Base-by-base conservation (phyloP, 2,329 filamentous ascomycete species). In the Fusarium irregulare region DNA sequence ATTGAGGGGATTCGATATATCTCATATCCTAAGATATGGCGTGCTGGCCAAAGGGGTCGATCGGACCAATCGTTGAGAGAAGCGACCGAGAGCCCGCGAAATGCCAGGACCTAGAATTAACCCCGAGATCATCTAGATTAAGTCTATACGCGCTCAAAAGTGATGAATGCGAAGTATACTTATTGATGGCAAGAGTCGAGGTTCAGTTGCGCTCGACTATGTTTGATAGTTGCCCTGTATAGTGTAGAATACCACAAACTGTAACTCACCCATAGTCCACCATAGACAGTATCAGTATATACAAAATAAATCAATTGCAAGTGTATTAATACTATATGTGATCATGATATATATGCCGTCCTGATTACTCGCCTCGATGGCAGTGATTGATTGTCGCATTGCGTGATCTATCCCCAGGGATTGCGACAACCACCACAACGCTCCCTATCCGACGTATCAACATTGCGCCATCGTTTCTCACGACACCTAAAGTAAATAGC, bases 361-460 rank as follows among this genome's bases (percentile, higher is more conserved):
- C 48, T 34, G 30, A 49, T 21, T 23, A 2, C 9, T 18, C 40
- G 44, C 20, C 16, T 61, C 4, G 41, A 30, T 54, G 25, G 51
- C 10, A 2, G 9, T 41, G 27, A 25, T 4, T 62, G 30, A 58
- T 58, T 40, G n/a, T 21, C 44, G 28, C 54, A 72, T 75, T 66
- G 73, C 73, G 73, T 75, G 68, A 75, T 71, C 28, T 20, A 40
- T 50, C 73, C 73, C 73, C 7, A 53, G 73, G 27, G 28, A 75
- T 75, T 63, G 70, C 73, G 72, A 73, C 66, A 75, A 57, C 60
- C 59, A 55, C 42, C 34, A 56, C 34, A 25, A 50, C 49, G 20
- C 48, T 34, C 47, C 42, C 48, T 53, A 42, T 42, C 16, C 34
- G 48, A 49, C 48, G 60, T 47, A 28, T 51, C 57, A 27, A 64